phyloP scores from a whole-genome alignment of 345 rosid genomes.

The Microcos paniculata region DNA sequence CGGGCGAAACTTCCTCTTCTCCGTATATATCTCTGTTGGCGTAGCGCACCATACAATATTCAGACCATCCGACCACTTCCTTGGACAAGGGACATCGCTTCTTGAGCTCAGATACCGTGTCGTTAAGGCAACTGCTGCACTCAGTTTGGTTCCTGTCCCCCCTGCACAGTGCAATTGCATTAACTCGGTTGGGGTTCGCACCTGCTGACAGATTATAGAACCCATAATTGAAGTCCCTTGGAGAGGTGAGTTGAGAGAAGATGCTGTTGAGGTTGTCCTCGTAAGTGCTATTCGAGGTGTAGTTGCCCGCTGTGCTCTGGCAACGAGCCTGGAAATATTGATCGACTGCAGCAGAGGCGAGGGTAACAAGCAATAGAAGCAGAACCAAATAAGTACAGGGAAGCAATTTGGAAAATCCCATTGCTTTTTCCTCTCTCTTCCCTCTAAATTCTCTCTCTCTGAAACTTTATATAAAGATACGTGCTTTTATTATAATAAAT shows the following conservation, averaged over 20 bases:
- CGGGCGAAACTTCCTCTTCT: slow-evolving; percentile 14
- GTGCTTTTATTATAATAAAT: no score
- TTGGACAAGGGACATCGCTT: slow-evolving; percentile 32
- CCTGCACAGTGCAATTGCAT: no score
- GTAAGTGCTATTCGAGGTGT: slow-evolving; percentile 3
- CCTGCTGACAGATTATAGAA: no score
- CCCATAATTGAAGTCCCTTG: no score
- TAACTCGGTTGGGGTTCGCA: no score
- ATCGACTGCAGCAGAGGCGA: no score
- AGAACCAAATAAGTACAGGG: no score
- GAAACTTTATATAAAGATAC: no score
- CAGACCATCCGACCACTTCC: slow-evolving; percentile 21
- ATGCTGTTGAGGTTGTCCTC: slow-evolving; percentile 18
- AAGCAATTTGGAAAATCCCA: no score
- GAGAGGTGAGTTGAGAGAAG: slow-evolving; percentile 9
- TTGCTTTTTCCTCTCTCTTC: no score
- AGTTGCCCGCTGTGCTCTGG: not conserved
- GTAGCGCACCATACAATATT: slow-evolving; percentile 36
- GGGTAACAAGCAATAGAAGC: no score
- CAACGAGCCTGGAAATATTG: not conserved
- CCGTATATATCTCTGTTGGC: slow-evolving; percentile 34
- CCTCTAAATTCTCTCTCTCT: no score
- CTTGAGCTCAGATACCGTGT: slow-evolving; percentile 19
- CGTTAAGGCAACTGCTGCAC: slow-evolving; percentile 36
- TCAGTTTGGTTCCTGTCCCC: not conserved